A percentile compares a stretch with the other conserved stretches of the same genome.
Evolutionary conservation across 2,329 filamentous ascomycete species (phyloP).

Genomic region (Fonsecaea monophora): DNA sequence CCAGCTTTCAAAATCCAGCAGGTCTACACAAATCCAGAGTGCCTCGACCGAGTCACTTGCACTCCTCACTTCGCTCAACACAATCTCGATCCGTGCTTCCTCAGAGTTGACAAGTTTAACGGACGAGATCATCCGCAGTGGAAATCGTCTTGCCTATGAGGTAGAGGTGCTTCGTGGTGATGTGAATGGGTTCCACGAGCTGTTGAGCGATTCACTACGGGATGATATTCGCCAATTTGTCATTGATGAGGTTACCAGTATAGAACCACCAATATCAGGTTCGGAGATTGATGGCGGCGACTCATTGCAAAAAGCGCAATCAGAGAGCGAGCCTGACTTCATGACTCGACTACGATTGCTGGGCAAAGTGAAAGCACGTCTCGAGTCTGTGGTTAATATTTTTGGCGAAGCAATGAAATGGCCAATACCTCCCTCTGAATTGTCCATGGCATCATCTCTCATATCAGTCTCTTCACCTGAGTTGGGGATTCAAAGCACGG

Average conservation of each 20-base stretch:
- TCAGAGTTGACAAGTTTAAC: slow-evolving; percentile 85
- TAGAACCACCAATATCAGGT: not conserved
- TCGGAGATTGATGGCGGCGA: slow-evolving; percentile 25
- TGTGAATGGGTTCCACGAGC: slow-evolving; percentile 78
- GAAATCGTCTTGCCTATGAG: slow-evolving; percentile 88
- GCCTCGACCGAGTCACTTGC: slow-evolving; percentile 80
- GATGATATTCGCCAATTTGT: slow-evolving; percentile 77
- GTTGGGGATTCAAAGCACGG: slow-evolving; percentile 68
- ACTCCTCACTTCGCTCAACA: slow-evolving; percentile 84
- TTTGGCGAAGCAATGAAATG: slow-evolving; percentile 98
- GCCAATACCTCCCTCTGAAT: slow-evolving; percentile 84
- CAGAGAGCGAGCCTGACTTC: slow-evolving; percentile 64
- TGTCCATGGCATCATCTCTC: slow-evolving; percentile 82
- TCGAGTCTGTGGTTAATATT: slow-evolving; percentile 86
- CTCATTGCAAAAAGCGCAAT: slow-evolving; percentile 19
- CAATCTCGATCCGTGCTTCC: slow-evolving; percentile 83
- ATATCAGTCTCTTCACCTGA: slow-evolving; percentile 89
- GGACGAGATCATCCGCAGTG: slow-evolving; percentile 90
- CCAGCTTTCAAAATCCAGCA: slow-evolving; percentile 59
- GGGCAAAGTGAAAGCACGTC: slow-evolving; percentile 78
- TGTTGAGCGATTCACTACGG: slow-evolving; percentile 73
- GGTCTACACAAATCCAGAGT: slow-evolving; percentile 58
- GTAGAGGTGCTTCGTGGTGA: slow-evolving; percentile 93
- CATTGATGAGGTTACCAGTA: slow-evolving; percentile 52
- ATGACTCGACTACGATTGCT: slow-evolving; percentile 82